phyloP scores from a whole-genome alignment of 1,284 basidiomycete genomes.

The Prillingera fragicola region DNA sequence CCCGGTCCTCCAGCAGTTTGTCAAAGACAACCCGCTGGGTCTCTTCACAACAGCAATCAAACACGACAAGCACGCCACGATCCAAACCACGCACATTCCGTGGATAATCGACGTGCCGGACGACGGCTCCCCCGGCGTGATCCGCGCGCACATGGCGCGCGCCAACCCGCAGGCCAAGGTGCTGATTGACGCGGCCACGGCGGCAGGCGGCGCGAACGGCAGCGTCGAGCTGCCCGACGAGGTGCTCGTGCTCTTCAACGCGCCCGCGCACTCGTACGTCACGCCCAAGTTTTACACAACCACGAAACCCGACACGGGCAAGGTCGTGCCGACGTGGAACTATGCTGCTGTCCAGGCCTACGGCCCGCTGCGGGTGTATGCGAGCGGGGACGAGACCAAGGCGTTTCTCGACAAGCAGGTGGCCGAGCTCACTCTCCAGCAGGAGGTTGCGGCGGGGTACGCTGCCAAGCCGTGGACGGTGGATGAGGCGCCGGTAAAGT shows the following conservation, averaged over 20 bases:
- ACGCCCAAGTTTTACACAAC: slow-evolving; percentile 43
- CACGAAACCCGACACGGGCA: slow-evolving; percentile 44
- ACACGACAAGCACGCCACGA: slow-evolving; percentile 28
- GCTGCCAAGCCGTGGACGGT: slow-evolving; percentile 43
- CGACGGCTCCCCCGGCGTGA: slow-evolving; percentile 10
- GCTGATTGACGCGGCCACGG: slow-evolving; percentile 21
- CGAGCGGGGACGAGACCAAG: slow-evolving; percentile 13
- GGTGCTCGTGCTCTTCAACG: slow-evolving; percentile 44
- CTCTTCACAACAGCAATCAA: slow-evolving; percentile 49
- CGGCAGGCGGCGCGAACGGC: neutral
- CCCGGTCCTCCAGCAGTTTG: slow-evolving; percentile 44
- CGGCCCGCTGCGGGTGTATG: slow-evolving; percentile 32
- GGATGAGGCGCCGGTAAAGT: slow-evolving; percentile 43
- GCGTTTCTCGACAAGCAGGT: slow-evolving; percentile 38
- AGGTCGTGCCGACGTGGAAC: slow-evolving; percentile 49
- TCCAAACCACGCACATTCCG: slow-evolving; percentile 51
- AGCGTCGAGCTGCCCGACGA: slow-evolving; percentile 27
- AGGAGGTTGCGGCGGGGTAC: slow-evolving; percentile 20
- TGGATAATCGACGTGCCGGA: slow-evolving; percentile 43
- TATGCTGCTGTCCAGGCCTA: slow-evolving; percentile 48
- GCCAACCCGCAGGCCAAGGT: slow-evolving; percentile 46
- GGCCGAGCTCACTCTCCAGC: slow-evolving; percentile 29
- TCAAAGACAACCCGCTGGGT: slow-evolving; percentile 48
- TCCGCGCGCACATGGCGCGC: slow-evolving; percentile 45
- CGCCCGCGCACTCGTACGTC: slow-evolving; percentile 42